A percentile compares a stretch with the other conserved stretches of the same genome.
phyloP scores from a whole-genome alignment of 192 early-diverging fungal genomes.

The Paraglomus occultum region DNA sequence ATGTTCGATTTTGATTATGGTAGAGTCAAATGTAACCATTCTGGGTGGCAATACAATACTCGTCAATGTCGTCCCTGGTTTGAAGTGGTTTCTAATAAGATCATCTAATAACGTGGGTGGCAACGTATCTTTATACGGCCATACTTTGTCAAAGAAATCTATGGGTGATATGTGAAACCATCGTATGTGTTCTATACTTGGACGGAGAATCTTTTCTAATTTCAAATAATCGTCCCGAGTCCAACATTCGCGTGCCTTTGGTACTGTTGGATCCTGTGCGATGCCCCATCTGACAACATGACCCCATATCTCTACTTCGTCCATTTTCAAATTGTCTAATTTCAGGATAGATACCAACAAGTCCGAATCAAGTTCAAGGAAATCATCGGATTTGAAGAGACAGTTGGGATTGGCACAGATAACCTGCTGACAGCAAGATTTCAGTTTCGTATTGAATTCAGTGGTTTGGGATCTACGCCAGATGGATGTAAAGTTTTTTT shows the following conservation, averaged over 20 bases:
- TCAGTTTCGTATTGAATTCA: not conserved
- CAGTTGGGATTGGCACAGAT: not conserved
- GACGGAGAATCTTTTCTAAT: not conserved
- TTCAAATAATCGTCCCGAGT: not conserved
- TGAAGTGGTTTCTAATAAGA: not conserved
- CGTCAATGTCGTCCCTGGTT: too few species aligned
- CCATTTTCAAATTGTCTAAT: conserved; percentile 9
- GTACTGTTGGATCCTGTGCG: not conserved
- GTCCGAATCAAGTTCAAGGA: not conserved
- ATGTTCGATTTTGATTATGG: not conserved
- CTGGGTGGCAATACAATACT: too few species aligned
- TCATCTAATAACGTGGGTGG: not conserved
- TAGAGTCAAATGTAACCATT: not conserved
- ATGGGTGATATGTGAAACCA: conserved; percentile 2
- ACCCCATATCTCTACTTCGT: conserved; percentile 10
- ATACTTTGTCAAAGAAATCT: conserved; percentile 2
- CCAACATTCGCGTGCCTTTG: not conserved
- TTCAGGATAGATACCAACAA: not conserved
- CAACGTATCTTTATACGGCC: not conserved
- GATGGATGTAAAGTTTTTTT: not conserved
- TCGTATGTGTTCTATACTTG: not conserved
- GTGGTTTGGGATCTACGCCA: not conserved
- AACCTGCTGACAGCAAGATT: not conserved
- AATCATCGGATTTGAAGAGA: conserved; percentile 6
- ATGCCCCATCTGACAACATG: conserved; percentile 18